phyloP scores from a whole-genome alignment of 352 stramenopile genomes.

The Globisporangium cystogenes region DNA sequence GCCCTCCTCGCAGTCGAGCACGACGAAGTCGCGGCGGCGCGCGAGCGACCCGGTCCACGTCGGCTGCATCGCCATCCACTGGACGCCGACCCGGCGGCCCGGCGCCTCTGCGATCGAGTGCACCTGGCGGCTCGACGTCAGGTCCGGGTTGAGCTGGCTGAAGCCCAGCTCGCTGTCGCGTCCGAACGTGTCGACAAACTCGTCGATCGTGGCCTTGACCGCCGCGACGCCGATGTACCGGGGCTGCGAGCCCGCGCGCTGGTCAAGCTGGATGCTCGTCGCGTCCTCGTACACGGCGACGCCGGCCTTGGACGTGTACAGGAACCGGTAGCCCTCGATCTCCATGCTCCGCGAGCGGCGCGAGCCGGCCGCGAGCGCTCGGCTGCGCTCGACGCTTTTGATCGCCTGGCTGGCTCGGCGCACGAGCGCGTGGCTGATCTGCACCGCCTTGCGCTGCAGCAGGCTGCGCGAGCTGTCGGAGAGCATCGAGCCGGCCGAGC shows the following conservation, averaged over 20 bases:
- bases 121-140: conserved; percentile 14
- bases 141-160: conserved; percentile 8
- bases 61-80: conserved; percentile 27
- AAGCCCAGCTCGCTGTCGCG: not conserved
- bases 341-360: conserved; percentile 2
- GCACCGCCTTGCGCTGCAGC: conserved; percentile 6
- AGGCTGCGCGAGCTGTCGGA: conserved; percentile 3
- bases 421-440: conserved; percentile 13
- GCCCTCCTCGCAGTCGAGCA: conserved; percentile 28
- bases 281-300: conserved; percentile 13
- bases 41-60: conserved; percentile 16
- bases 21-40: conserved; percentile 33
- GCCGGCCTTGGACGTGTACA: conserved; percentile 5
- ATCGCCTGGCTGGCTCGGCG: conserved; percentile 6
- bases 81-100: conserved; percentile 23
- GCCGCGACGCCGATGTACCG: conserved; percentile 10
- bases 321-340: conserved; percentile 12
- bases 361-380: conserved; percentile 1
- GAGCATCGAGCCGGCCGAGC: conserved; percentile 4
- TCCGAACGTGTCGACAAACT: conserved; percentile 27
- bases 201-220: conserved; percentile 20
- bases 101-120: conserved; percentile 20
- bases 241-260: not conserved
- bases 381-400: conserved; percentile 12
- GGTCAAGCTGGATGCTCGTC: conserved; percentile 3